Conservation (phyloP, 164 flowering plant species). For the Chimonanthus praecox region DNA sequence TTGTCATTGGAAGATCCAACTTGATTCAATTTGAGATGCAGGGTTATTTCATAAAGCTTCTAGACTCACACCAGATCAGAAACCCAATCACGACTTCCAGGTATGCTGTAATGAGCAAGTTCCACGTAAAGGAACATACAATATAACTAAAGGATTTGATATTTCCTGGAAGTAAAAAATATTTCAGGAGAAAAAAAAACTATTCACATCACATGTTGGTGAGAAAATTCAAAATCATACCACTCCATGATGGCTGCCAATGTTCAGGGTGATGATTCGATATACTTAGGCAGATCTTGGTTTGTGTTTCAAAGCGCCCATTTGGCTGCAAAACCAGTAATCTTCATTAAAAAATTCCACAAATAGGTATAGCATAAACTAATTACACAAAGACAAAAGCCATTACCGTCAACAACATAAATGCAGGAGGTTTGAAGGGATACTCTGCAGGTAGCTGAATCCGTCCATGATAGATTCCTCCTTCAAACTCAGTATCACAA, state of each 20-base stretch:
- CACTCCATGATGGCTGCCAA: constrained; percentile 99
- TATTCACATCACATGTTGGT: neutral
- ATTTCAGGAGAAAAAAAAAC: too few relatives aligned
- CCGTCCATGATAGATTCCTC: constrained; percentile 95
- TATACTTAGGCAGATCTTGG: constrained; percentile 93
- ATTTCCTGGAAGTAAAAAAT: neutral
- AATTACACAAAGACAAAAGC: neutral
- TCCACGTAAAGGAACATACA: neutral
- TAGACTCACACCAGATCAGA: neutral
- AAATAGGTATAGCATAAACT: neutral
- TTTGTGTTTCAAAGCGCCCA: constrained; percentile 97
- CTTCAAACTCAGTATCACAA: constrained; percentile 82
- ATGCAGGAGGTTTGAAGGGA: constrained; percentile 93
- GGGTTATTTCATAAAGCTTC: neutral
- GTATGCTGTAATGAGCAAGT: neutral
- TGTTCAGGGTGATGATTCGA: constrained; percentile 99
- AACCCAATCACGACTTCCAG: neutral
- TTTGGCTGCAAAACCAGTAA: constrained; percentile 63
- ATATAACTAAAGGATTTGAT: neutral
- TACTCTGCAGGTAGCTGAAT: constrained; percentile 92
- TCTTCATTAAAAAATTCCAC: neutral
- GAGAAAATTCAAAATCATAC: constrained; percentile 29
- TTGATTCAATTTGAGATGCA: neutral
- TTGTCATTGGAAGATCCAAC: neutral
- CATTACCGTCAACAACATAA: constrained; percentile 83